Percentiles rank a stretch among this genome's conserved stretches.
phyloP scores from a whole-genome alignment of 2,329 filamentous ascomycete genomes.

The Sporothrix phasma region DNA sequence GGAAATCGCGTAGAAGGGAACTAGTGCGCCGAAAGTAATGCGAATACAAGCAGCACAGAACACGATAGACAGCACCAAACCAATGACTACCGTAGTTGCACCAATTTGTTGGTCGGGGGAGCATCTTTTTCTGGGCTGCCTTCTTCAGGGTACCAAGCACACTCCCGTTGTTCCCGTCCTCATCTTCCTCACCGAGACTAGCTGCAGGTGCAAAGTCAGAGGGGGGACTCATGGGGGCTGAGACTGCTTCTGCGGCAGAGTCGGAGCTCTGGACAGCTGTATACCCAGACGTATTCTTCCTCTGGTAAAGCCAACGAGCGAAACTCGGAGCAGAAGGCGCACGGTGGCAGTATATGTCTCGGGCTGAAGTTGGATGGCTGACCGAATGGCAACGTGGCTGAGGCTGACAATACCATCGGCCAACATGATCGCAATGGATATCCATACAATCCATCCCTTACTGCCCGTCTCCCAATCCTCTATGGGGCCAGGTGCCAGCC shows the following conservation, averaged over 20 bases:
- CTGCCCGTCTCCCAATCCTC: conserved; percentile 85
- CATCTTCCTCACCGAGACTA: conserved; percentile 12
- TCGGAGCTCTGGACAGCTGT: conserved; percentile 17
- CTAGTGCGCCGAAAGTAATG: conserved; percentile 67
- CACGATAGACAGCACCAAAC: conserved; percentile 64
- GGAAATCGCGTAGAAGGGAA: conserved; percentile 66
- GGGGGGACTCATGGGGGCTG: conserved; percentile 16
- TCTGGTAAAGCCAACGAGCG: background rate
- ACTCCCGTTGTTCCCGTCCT: background rate
- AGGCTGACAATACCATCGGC: conserved; percentile 86
- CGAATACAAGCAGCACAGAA: conserved; percentile 77
- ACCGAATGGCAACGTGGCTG: conserved; percentile 59
- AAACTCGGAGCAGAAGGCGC: background rate
- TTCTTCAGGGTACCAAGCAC: background rate
- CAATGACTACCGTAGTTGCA: conserved; percentile 58
- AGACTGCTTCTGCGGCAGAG: background rate
- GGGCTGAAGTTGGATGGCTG: conserved; percentile 16
- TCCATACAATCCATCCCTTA: conserved; percentile 98
- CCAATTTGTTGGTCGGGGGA: conserved; percentile 73
- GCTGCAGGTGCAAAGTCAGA: conserved; percentile 14
- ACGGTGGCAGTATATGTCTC: background rate
- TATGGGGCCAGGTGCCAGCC: conserved; percentile 83
- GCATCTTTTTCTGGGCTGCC: conserved; percentile 57
- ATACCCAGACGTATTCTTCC: conserved; percentile 18
- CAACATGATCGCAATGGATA: conserved; percentile 92